These are phyloP conservation scores for Picea glauca DNA, from an alignment of 75 land plant genomes.

Conservation along the genomic window DNA sequence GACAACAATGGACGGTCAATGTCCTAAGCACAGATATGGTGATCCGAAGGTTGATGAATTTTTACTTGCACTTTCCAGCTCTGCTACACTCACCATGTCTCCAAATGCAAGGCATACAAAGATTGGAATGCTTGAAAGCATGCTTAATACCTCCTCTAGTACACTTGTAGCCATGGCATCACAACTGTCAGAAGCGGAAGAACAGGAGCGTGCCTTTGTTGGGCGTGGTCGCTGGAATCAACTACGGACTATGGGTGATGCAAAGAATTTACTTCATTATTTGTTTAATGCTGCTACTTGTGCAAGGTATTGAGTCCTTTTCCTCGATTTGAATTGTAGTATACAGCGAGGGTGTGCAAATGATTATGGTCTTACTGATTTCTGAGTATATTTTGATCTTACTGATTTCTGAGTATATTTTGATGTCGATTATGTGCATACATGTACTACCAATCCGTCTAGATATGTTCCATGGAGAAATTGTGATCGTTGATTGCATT, in stretches of 20 bases:
- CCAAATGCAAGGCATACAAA: conserved; percentile 72
- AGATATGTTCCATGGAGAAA: not conserved
- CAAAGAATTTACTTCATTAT: conserved; percentile 77
- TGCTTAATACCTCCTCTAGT: conserved; percentile 79
- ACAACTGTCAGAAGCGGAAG: conserved; percentile 98
- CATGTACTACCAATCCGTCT: not conserved
- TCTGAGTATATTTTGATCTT: too few relatives aligned
- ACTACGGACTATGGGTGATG: conserved; percentile 88
- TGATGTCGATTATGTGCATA: not conserved
- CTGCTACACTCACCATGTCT: conserved; percentile 48
- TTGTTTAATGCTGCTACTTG: conserved; percentile 68
- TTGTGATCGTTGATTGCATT: not conserved
- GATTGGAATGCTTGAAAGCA: conserved; percentile 75
- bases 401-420: not conserved
- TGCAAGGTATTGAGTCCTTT: conserved; percentile 51
- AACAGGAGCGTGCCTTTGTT: conserved; percentile 65
- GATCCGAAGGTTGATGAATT: not conserved
- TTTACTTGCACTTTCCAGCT: not conserved
- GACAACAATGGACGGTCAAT: not conserved
- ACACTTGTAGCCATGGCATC: conserved; percentile 96
- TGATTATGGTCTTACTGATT: not conserved
- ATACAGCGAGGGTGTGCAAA: not conserved
- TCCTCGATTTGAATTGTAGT: not conserved
- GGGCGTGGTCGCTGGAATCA: conserved; percentile 95
- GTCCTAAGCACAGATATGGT: not conserved